phyloP scores from a whole-genome alignment of 441 rosid genomes.

The Rhodomyrtus psidioides region DNA sequence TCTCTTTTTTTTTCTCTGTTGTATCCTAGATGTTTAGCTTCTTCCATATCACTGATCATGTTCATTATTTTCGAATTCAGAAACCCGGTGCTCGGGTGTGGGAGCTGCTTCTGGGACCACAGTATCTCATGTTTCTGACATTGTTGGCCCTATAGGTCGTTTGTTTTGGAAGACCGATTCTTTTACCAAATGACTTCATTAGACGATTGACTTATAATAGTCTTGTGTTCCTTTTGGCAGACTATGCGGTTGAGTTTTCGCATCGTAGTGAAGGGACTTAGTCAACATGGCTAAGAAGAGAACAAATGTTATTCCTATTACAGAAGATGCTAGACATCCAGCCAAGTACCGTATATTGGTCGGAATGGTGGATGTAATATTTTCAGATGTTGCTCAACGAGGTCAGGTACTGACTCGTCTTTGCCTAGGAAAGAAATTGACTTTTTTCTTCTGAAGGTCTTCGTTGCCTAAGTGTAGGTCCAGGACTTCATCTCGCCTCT shows the following conservation, averaged over 20 bases:
- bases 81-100: slow-evolving; percentile 76
- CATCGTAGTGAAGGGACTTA: slow-evolving; percentile 79
- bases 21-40: not conserved
- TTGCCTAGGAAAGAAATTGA: not conserved
- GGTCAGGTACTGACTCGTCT: slow-evolving; percentile 48
- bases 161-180: not conserved
- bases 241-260: slow-evolving; percentile 83
- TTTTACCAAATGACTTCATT: not conserved
- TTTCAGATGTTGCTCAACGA: slow-evolving; percentile 96
- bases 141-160: slow-evolving; percentile 80
- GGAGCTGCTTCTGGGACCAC: too few species aligned
- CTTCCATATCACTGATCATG: not conserved
- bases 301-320: slow-evolving; percentile 77
- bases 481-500: not conserved
- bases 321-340: slow-evolving; percentile 92
- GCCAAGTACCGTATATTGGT: slow-evolving; percentile 84
- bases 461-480: not conserved
- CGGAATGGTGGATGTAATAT: slow-evolving; percentile 90
- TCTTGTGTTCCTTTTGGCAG: slow-evolving; percentile 22
- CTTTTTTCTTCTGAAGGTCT: not conserved
- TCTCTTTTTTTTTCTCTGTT: not conserved
- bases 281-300: slow-evolving; percentile 96
- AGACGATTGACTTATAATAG: not conserved
- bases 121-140: too few species aligned
- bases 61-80: slow-evolving; percentile 12